Evolutionary conservation across 1,284 basidiomycete genomes (phyloP), one percentile per base, ranked within the genome.

Genomic region (Peniophora sp.): DNA sequence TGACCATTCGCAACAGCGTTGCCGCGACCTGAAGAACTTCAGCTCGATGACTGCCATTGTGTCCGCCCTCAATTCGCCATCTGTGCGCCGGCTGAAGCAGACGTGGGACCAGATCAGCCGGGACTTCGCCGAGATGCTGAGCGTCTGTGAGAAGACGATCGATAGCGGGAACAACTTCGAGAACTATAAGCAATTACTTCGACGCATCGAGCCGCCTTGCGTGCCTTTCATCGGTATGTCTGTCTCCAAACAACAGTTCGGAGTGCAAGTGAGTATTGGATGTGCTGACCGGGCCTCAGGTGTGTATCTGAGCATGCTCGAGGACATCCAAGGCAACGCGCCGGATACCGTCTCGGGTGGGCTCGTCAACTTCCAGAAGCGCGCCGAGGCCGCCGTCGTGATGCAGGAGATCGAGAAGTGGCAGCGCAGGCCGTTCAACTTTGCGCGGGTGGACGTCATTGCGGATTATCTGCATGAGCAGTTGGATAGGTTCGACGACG

Each of bases 271-370:
- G 37, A n/a, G 32, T 18, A 10, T 83, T 88, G 53, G 95, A 99
- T 64, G 97, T 99, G 64, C 91, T 96, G 62, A 86, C 92, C 37
- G 97, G 95, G 81, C 97, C 99, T 66, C 49, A 96, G 93, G 96
- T 59, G 91, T 97, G 51, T 98, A 97, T 72, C 79, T 99, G 17
- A 94, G 94, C 3, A 92, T 91, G 22, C 75, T 99, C 52, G 95
- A 93, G 2, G 98, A 98, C 69, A 97, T 97, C 65, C 93, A 97
- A 66, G 97, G 99, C 62, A 97, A 96, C n/a, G 95, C 95, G 64
- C 88, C 91, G 51, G 92, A 99, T 70, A 82, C 81, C 52, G 70
- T 92, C 3, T 79, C 83, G 18, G 87, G 84, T 24, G 77, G 82
- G 54, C 74, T 97, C 57, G 87, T 99, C 72, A 98, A 99, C 70